Evolutionary conservation across 2,329 filamentous ascomycete species (phyloP).

Genomic region (Hypoxylon sp.): DNA sequence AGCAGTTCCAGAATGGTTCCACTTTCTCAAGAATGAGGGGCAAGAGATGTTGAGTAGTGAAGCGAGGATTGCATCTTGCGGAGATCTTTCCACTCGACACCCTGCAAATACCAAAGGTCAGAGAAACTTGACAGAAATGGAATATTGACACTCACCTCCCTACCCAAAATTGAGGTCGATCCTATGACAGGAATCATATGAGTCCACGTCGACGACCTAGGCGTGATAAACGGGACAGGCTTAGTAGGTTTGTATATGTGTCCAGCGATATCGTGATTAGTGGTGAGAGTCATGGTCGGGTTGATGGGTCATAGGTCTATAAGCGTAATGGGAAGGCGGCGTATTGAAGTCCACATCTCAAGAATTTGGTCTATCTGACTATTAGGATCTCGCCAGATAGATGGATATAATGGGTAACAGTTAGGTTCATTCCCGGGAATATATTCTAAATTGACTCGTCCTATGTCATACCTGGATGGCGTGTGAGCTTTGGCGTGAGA

Average conservation of each 20-base stretch:
- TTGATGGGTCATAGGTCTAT: conserved; percentile 44
- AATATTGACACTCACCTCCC: conserved; percentile 42
- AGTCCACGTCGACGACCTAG: conserved; percentile 41
- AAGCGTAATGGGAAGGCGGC: conserved; percentile 44
- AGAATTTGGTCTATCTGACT: conserved; percentile 40
- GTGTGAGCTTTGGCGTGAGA: too few species aligned
- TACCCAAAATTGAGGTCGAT: conserved; percentile 36
- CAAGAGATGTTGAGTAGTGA: conserved; percentile 58
- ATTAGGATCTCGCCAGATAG: background rate
- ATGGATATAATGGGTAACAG: background rate
- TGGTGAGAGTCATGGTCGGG: conserved; percentile 40
- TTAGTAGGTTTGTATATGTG: conserved; percentile 44
- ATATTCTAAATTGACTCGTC: too few species aligned
- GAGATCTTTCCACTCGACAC: conserved; percentile 52
- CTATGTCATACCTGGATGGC: too few species aligned
- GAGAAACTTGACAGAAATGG: conserved; percentile 39
- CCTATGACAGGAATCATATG: conserved; percentile 44
- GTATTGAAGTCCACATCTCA: conserved; percentile 43
- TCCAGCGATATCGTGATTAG: conserved; percentile 43
- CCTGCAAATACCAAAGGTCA: conserved; percentile 40
- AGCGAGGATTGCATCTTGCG: conserved; percentile 59
- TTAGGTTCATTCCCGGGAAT: too few species aligned
- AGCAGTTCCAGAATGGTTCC: conserved; percentile 51
- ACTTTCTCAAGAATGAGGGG: conserved; percentile 58
- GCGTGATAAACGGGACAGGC: conserved; percentile 38